Base-by-base conservation (phyloP, 1,139 yeast genomes). In the Lodderomyces oxycetoniae region DNA sequence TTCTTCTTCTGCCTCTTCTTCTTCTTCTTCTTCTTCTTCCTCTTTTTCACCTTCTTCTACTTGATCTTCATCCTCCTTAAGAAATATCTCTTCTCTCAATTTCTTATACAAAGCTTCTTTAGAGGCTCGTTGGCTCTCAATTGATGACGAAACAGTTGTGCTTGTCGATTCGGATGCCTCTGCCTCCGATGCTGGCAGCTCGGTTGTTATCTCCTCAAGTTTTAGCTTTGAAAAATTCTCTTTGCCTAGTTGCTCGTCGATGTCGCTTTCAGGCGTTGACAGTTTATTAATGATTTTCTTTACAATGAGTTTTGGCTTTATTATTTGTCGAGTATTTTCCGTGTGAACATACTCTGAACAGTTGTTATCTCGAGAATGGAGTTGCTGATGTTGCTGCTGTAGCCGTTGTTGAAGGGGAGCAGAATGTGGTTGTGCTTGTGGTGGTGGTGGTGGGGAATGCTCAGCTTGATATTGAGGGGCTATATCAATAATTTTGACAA, bases 41-140 rank as follows among this genome's bases (percentile, higher is more conserved):
- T 50, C 55, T 3, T 55, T 57, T 2, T 47, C 57, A 8, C 50
- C 58, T 4, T 49, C 55, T 5, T 50, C 61, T 1, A 48, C 53
- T 3, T 44, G 55, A 16, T 59, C 59, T 4, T 50, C 57, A n/a
- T 49, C 53, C 11, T 48, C 53, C 12, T 46, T 45, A 16, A 52
- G 50, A 47, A 71, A 71, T 8, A 71, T 71, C 34, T 70, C 55
- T 20, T 69, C 72, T 30, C 77, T 52, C 8, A 70, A 63, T 43
- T 59, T 61, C 45, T 59, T 60, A 44, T 71, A 70, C 15, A 63
- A 54, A 8, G 67, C 70, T 37, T 67, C 70, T 33, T 66, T 58
- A 7, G 55, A 47, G 1, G 55, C 57, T 32, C 60, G 32, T 29
- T 54, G 59, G 4, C 50, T 42, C 33, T 52, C 57, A 4, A 54